Percentiles rank a stretch among this genome's conserved stretches.
Evolutionary conservation across 2,329 filamentous ascomycete species (phyloP).

Genomic region (Penicillium italicum): DNA sequence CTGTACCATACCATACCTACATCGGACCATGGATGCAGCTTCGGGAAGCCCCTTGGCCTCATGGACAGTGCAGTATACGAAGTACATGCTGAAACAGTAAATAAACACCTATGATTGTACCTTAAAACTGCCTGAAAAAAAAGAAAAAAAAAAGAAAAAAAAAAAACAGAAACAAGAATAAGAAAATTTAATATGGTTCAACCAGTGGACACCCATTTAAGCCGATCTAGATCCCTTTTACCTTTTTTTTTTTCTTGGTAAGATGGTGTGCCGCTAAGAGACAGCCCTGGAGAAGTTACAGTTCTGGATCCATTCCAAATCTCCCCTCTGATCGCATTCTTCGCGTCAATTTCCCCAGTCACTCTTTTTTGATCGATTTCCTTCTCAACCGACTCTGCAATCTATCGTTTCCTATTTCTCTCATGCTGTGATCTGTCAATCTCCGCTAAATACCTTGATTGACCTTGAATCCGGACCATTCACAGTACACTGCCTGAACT

Average conservation of each 20-base stretch:
- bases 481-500: background rate
- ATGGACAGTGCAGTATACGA: background rate
- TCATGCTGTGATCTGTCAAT: constrained; percentile 1
- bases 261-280: constrained; percentile 11
- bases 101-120: too few relatives aligned
- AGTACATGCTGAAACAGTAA: too few relatives aligned
- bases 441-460: background rate
- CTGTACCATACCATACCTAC: background rate
- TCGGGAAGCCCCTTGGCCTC: constrained; percentile 3
- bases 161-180: background rate
- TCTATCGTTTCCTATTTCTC: background rate
- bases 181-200: constrained; percentile 8
- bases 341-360: constrained; percentile 6
- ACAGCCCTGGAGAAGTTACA: background rate
- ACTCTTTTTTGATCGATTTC: background rate
- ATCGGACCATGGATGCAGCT: background rate
- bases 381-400: background rate
- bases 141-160: background rate
- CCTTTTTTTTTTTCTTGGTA: constrained; percentile 6
- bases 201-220: constrained; percentile 14
- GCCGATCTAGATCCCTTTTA: constrained; percentile 22
- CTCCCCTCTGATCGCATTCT: constrained; percentile 14
- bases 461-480: background rate
- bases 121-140: background rate
- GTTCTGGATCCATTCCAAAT: constrained; percentile 11